Conservation (phyloP, 441 rosid species). For the Biscutella laevigata region DNA sequence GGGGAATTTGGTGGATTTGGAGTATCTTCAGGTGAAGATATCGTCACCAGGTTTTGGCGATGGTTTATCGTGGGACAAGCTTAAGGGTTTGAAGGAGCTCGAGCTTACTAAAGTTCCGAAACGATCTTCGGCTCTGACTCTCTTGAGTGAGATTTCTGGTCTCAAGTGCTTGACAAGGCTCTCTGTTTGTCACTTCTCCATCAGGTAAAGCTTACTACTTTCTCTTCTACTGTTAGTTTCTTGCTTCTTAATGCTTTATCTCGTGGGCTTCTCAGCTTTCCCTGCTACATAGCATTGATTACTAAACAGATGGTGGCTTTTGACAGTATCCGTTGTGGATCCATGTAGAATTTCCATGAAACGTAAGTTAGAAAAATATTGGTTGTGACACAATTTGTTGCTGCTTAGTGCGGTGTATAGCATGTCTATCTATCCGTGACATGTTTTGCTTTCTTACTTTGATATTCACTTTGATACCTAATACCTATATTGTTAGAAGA, state of each 20-base stretch:
- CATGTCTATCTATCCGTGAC: neutral
- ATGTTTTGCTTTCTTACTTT: neutral
- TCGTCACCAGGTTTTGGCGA: constrained; percentile 53
- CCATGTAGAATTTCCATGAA: constrained; percentile 16
- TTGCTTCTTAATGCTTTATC: constrained; percentile 5
- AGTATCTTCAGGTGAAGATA: constrained; percentile 73
- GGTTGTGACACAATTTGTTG: neutral
- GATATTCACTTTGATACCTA: neutral
- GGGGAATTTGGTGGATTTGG: constrained; percentile 57
- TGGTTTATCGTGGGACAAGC: constrained; percentile 52
- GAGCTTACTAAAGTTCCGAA: constrained; percentile 66
- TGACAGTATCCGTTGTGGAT: constrained; percentile 16
- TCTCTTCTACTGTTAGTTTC: constrained; percentile 4
- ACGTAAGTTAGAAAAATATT: constrained; percentile 19
- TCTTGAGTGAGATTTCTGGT: constrained; percentile 75
- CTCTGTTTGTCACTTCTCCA: constrained; percentile 81
- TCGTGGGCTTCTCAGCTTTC: constrained; percentile 21
- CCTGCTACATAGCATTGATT: constrained; percentile 7
- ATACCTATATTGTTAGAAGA: neutral
- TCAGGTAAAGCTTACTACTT: constrained; percentile 42
- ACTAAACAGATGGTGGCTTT: constrained; percentile 16
- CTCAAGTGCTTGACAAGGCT: constrained; percentile 74
- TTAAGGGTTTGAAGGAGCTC: constrained; percentile 73
- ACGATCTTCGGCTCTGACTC: constrained; percentile 62
- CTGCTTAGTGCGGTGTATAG: neutral